These are phyloP conservation scores for Glutinoglossum americanum DNA, from an alignment of 495 filamentous ascomycete species.

Conservation along the genomic window DNA sequence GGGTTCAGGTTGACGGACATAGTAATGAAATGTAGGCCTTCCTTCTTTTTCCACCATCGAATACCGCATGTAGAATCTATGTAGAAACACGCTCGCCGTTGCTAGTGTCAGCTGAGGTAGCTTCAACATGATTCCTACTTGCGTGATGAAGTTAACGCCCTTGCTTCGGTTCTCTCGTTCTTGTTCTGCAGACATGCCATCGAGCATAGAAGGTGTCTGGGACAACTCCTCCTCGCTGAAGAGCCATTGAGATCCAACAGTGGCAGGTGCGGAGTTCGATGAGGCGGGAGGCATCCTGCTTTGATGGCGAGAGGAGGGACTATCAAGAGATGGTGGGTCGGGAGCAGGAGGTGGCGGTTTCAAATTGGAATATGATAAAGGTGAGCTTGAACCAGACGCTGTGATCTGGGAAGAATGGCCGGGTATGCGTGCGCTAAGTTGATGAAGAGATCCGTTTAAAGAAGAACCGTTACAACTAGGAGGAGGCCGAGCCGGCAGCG, in stretches of 20 bases:
- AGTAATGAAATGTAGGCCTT: constrained; percentile 58
- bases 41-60: constrained; percentile 41
- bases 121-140: constrained; percentile 81
- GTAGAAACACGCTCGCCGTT: constrained; percentile 83
- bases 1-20: constrained; percentile 28
- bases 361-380: not conserved
- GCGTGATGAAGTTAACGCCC: constrained; percentile 86
- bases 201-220: constrained; percentile 62
- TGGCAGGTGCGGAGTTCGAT: constrained; percentile 8
- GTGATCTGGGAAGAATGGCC: not conserved
- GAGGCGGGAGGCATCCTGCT: constrained; percentile 5
- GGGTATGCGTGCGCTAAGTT: not conserved
- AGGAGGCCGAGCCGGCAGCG: not conserved
- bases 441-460: not conserved
- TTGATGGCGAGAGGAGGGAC: not conserved
- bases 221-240: constrained; percentile 68
- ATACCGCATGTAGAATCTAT: constrained; percentile 83
- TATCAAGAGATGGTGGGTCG: not conserved
- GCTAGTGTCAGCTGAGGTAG: constrained; percentile 78
- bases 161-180: constrained; percentile 67
- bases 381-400: not conserved
- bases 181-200: constrained; percentile 51
- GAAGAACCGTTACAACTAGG: not conserved
- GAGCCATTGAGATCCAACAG: constrained; percentile 56
- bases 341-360: not conserved